Conservation (phyloP, 2,329 filamentous ascomycete species). For the Penicillium paneum region DNA sequence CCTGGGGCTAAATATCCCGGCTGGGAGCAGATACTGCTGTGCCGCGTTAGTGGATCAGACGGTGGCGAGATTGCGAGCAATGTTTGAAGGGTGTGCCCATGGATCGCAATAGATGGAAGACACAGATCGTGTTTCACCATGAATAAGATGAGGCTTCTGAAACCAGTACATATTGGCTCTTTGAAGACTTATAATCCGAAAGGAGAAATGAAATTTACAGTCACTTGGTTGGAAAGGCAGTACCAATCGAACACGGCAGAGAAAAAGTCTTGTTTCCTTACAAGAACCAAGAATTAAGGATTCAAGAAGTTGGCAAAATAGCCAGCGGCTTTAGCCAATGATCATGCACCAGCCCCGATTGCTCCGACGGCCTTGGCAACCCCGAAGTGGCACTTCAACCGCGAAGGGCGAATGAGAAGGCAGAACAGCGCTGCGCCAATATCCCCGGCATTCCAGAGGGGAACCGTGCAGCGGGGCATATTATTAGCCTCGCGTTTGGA, state of each 20-base stretch:
- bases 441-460: not conserved
- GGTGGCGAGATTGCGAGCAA: not conserved
- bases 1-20: not conserved
- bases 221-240: not conserved
- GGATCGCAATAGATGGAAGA: not conserved
- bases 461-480: constrained; percentile 1
- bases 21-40: not conserved
- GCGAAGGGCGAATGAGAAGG: not conserved
- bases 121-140: not conserved
- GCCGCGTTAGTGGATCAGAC: not conserved
- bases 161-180: not conserved
- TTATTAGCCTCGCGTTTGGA: not conserved
- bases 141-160: not conserved
- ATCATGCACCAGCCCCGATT: too few species aligned
- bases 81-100: not conserved
- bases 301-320: not conserved
- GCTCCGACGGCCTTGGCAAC: constrained; percentile 3
- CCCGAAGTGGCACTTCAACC: not conserved
- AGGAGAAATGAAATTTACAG: not conserved
- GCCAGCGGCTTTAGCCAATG: not conserved
- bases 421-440: not conserved
- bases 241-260: not conserved
- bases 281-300: not conserved
- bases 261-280: not conserved
- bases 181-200: not conserved